These are phyloP conservation scores for Cutaneotrichosporon curvatum DNA, from an alignment of 1,284 basidiomycete genomes.

Conservation along the genomic window DNA sequence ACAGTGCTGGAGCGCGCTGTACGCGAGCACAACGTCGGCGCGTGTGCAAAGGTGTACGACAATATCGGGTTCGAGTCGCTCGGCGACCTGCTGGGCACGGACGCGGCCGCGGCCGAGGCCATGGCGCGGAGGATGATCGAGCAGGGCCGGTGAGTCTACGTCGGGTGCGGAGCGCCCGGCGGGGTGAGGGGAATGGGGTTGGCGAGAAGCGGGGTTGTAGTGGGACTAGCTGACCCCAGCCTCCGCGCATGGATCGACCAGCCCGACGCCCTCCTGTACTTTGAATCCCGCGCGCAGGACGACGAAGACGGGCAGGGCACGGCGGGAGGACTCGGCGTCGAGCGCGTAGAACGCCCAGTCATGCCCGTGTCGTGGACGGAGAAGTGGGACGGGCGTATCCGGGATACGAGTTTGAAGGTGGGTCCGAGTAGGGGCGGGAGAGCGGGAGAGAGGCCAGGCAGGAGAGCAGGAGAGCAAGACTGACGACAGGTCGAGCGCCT, in stretches of 20 bases:
- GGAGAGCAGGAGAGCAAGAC: background rate
- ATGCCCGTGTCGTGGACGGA: constrained; percentile 82
- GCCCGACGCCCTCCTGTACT: constrained; percentile 84
- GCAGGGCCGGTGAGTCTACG: constrained; percentile 62
- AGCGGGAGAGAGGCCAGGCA: no score
- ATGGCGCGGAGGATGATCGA: constrained; percentile 92
- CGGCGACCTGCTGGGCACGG: constrained; percentile 73
- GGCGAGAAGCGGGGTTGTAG: no score
- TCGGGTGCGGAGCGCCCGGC: no score
- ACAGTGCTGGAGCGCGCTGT: constrained; percentile 97
- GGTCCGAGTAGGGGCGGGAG: background rate
- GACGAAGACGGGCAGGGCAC: constrained; percentile 86
- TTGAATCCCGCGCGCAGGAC: constrained; percentile 58
- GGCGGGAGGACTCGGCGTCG: constrained; percentile 74
- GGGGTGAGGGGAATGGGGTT: no score
- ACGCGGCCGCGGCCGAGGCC: constrained; percentile 79
- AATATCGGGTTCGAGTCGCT: constrained; percentile 87
- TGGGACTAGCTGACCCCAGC: constrained; percentile 16
- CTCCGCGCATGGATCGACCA: constrained; percentile 88
- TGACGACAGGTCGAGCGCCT: constrained; percentile 8
- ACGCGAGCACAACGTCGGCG: constrained; percentile 95
- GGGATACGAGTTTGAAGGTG: constrained; percentile 74
- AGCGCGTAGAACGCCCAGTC: constrained; percentile 62
- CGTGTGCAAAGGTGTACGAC: constrained; percentile 81
- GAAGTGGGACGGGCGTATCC: constrained; percentile 83